Conservation (phyloP, 441 rosid species). For the Bocquillonia castaneifolia region DNA sequence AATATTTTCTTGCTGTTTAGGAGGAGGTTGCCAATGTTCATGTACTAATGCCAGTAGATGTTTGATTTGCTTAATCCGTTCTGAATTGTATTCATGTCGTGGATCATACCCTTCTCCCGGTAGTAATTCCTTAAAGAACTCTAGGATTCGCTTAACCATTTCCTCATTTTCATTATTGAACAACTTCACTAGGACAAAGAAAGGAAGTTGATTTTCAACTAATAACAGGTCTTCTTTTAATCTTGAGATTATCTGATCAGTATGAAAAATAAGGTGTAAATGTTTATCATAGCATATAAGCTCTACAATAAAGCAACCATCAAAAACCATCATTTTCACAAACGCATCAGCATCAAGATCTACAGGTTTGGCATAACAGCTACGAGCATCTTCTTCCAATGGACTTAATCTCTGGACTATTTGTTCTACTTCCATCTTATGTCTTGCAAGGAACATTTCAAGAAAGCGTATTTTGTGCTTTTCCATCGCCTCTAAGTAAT, state of each 20-base stretch:
- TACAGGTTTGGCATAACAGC: background rate
- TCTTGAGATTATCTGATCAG: too few species aligned
- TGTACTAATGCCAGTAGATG: constrained; percentile 1
- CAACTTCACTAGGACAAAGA: background rate
- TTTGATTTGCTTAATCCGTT: background rate
- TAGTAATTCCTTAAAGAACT: background rate
- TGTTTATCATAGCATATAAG: background rate
- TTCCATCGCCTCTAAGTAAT: constrained; percentile 11
- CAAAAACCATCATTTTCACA: constrained; percentile 29
- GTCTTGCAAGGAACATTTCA: background rate
- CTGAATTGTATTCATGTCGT: too few species aligned
- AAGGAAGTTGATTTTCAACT: constrained; percentile 24
- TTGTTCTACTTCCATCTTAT: background rate
- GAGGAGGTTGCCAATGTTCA: background rate
- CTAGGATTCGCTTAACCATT: background rate
- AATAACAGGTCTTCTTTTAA: background rate
- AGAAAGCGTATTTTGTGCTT: background rate
- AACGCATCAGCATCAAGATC: background rate
- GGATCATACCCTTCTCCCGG: too few species aligned
- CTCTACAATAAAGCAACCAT: constrained; percentile 27
- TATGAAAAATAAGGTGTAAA: background rate
- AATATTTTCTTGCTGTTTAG: background rate
- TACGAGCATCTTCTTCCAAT: background rate
- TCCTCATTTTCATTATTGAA: background rate
- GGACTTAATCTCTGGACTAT: background rate